Percentiles rank a stretch among this genome's conserved stretches.
phyloP scores from a whole-genome alignment of 331 rosid genomes.

The Cydonia oblonga region DNA sequence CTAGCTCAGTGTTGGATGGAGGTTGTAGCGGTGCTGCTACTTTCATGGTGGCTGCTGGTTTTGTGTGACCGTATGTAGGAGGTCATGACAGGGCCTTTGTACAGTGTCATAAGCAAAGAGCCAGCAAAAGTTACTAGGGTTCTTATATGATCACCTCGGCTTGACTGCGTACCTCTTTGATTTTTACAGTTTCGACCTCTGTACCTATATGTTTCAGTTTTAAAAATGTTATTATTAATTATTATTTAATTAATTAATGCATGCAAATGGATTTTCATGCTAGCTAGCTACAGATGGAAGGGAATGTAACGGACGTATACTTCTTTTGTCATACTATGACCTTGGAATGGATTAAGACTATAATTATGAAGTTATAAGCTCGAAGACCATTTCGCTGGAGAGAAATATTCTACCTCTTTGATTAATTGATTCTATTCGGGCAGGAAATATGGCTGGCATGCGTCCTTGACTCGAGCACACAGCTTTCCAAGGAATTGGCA shows the following conservation, averaged over 20 bases:
- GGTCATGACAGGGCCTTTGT: slow-evolving; percentile 45
- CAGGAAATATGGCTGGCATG: too few relatives aligned
- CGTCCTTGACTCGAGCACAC: too few relatives aligned
- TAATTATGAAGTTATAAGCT: too few relatives aligned
- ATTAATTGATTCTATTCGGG: not conserved
- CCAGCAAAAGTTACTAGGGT: slow-evolving; percentile 43
- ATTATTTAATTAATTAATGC: not conserved
- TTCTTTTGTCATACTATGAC: not conserved
- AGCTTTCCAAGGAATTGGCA: too few relatives aligned
- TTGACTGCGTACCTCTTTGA: slow-evolving; percentile 40
- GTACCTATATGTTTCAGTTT: not conserved
- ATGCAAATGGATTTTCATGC: not conserved
- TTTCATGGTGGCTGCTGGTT: slow-evolving; percentile 8
- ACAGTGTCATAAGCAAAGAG: slow-evolving; percentile 50
- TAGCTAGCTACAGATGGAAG: not conserved
- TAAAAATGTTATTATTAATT: too few relatives aligned
- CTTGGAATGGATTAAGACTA: not conserved
- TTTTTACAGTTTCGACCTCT: slow-evolving; percentile 42
- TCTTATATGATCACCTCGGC: slow-evolving; percentile 39
- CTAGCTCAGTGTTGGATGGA: slow-evolving; percentile 26
- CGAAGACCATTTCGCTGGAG: too few relatives aligned
- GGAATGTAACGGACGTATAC: not conserved
- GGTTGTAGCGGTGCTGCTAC: not conserved
- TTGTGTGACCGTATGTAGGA: slow-evolving; percentile 11
- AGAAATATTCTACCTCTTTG: too few relatives aligned